Conservation (phyloP, 2,329 filamentous ascomycete species). For the Byssothecium circinans region DNA sequence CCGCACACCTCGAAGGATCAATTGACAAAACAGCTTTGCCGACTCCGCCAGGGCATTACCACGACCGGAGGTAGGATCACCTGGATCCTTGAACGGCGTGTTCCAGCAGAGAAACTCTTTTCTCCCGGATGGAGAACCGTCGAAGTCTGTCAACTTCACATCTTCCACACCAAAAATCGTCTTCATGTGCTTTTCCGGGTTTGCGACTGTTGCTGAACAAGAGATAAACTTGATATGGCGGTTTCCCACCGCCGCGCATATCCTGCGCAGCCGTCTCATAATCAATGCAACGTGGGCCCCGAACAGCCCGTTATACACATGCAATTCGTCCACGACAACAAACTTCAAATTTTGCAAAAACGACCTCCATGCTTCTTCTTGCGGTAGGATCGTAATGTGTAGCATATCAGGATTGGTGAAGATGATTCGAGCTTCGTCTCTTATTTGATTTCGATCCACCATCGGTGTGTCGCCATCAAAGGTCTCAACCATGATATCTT, state of each 20-base stretch:
- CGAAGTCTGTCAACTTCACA: conserved; percentile 81
- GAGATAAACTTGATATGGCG: conserved; percentile 84
- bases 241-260: conserved; percentile 91
- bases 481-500: conserved; percentile 80
- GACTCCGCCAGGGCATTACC: conserved; percentile 82
- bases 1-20: conserved; percentile 83
- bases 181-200: conserved; percentile 87
- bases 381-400: conserved; percentile 88
- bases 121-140: conserved; percentile 86
- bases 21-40: conserved; percentile 86
- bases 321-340: conserved; percentile 82
- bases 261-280: conserved; percentile 83
- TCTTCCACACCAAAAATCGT: conserved; percentile 88
- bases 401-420: conserved; percentile 99
- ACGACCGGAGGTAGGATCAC: conserved; percentile 81
- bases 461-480: conserved; percentile 96
- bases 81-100: conserved; percentile 87
- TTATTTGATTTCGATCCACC: conserved; percentile 72
- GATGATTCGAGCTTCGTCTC: conserved; percentile 87
- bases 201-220: conserved; percentile 94
- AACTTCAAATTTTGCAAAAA: conserved; percentile 89
- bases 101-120: conserved; percentile 99
- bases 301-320: conserved; percentile 95
- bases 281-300: conserved; percentile 93
- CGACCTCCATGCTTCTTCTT: conserved; percentile 84